Evolutionary conservation across 2,329 filamentous ascomycete species (phyloP).

Genomic region (Claviceps sp.): DNA sequence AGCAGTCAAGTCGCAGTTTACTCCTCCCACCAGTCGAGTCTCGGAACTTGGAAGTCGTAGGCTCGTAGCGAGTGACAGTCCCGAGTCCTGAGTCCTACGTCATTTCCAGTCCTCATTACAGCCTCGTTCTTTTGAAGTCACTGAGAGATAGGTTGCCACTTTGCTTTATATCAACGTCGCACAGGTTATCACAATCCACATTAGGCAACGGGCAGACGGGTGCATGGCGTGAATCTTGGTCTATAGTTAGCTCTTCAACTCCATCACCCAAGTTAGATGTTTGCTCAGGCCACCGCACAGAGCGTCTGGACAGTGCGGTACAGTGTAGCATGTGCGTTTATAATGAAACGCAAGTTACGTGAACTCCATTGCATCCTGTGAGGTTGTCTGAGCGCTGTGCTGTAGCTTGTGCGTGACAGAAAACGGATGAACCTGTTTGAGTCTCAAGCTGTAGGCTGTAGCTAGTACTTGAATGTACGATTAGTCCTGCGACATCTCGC

Average conservation of each 20-base stretch:
- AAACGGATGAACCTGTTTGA: no score
- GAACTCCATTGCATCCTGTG: no score
- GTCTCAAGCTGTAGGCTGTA: no score
- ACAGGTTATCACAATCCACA: not conserved
- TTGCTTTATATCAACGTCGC: not conserved
- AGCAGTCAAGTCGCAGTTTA: not conserved
- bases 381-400: no score
- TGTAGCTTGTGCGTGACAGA: no score
- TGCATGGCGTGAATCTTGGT: not conserved
- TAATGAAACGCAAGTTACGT: not conserved
- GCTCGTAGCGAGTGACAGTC: not conserved
- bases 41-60: no score
- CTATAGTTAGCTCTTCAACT: no score
- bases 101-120: not conserved
- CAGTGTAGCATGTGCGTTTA: not conserved
- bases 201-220: not conserved
- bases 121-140: not conserved
- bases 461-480: no score
- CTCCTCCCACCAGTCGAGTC: not conserved
- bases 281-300: not conserved
- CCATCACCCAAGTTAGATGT: not conserved
- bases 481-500: no score
- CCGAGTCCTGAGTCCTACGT: not conserved
- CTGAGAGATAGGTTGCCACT: not conserved
- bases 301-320: not conserved